Evolutionary conservation across 2,329 filamentous ascomycete genomes (phyloP), one percentile per base, ranked within the genome.

Genomic region (Venturia asperata): DNA sequence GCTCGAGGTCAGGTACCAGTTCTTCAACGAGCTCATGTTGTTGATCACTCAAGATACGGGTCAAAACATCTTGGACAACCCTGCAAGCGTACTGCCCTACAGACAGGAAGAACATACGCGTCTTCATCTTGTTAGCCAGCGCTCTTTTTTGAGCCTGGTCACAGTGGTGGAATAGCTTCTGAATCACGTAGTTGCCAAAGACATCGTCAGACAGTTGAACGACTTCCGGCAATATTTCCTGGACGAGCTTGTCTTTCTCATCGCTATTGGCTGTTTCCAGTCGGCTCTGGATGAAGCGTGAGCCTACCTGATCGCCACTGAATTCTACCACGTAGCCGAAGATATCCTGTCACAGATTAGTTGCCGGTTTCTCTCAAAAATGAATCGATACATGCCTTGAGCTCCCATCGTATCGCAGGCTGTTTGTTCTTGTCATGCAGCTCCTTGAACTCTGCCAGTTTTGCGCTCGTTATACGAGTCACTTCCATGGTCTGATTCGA

Each of bases 141-240:
- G 89, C 83, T 75, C 88, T 92, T 80, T 99, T 99, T 78, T 99
- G 94, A 0, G 87, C 84, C 76, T 96, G 92, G 70, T 91, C 95
- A 47, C 94, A 93, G 74, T 97, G 91, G 74, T 97, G 93, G 68
- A 97, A 97, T 73, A 97, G 87, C 75, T 97, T 97, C 73, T 99
- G 94, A 47, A 97, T 92, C 43, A 99, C 94, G 73, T 97, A 99
- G 75, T 99, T 99, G 64, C 94, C 94, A 73, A 97, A 99, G 0
- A 97, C 88, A 74, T 97, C 94, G 58, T 88, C 93, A 91, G 96
- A 97, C 61, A 99, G 80, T 72, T 93, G 91, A 39, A 96, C 77
- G 1, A 89, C 86, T 69, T 99, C 94, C 0, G 87, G 85, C 70
- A 90, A 84, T 58, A 99, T 91, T 75, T 97, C 94, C 0, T 83